Evolutionary conservation across 2,329 filamentous ascomycete genomes (phyloP), one percentile per base, ranked within the genome.

Genomic region (Paraphoma sp.): DNA sequence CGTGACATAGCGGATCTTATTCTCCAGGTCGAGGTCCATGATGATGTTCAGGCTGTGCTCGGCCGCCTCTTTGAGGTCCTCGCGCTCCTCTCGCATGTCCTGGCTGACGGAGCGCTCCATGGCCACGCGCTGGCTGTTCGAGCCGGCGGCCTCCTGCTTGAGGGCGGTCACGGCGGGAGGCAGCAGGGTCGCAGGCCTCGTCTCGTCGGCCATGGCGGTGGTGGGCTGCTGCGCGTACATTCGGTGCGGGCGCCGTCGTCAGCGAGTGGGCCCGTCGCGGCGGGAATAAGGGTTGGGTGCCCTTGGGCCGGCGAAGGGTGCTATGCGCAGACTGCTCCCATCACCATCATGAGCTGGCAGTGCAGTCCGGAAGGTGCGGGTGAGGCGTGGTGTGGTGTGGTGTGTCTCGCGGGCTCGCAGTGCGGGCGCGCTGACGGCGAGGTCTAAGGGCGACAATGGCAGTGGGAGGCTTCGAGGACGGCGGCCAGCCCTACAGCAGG

Each of bases 41-140:
- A 99, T 97, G 62, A 96, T 91, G 78, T 98, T 99, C 74, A 97
- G 84, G 18, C 93, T 97, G 80, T 97, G 92, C 79, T 98, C 94
- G 48, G 94, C 95, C 41, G 94, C 95, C 80, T 97, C 92, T 72
- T 93, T 93, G 66, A 99, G 85, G 75, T 98, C 94, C 74, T 97
- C 91, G 60, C 93, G 87, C 80, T 98, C 93, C 72, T 96, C 92
- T 67, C 92, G 89, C 69, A 98, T 97, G 75, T 97, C 89, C 78
- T 93, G 88, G 78, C 91, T 97, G 65, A 95, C 81, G 11, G 92
- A 82, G 56, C 87, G 80, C 68, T 83, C 80, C 84, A 87, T 86
- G 53, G 63, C 67, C n/a, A 70, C 62, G 45, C 73, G 73, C 11
- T 69, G 65, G 50, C 59, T 60, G 29, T 53, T 45, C 57, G 67